phyloP scores from a whole-genome alignment of 768 basidiomycete species.

The Suillus tomentosus region DNA sequence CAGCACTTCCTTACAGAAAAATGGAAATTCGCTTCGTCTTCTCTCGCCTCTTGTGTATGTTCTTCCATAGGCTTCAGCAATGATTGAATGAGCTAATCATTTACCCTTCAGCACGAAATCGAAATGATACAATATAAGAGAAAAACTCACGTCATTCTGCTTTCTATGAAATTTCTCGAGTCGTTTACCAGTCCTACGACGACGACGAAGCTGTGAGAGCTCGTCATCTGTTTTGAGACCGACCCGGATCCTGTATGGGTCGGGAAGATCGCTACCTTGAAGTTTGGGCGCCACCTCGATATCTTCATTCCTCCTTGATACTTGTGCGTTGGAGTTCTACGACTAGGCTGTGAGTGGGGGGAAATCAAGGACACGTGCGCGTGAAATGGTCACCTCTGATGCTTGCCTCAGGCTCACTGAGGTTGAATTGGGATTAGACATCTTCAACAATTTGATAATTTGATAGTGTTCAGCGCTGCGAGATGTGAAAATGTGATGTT shows the following conservation, averaged over 20 bases:
- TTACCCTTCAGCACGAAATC: conserved; percentile 9
- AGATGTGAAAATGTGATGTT: background rate
- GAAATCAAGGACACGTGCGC: background rate
- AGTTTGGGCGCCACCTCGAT: background rate
- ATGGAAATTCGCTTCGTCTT: conserved; percentile 65
- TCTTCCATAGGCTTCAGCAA: conserved; percentile 90
- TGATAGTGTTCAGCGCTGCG: background rate
- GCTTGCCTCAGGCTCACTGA: conserved; percentile 9
- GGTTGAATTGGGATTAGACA: conserved; percentile 6
- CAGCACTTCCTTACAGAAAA: conserved; percentile 52
- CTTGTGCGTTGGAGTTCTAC: conserved; percentile 1
- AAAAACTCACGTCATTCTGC: conserved; percentile 66
- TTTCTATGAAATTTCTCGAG: conserved; percentile 66
- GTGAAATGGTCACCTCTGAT: conserved; percentile 15
- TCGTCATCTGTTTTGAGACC: conserved; percentile 64
- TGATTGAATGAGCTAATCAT: conserved; percentile 72
- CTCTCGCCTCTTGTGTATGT: conserved; percentile 80
- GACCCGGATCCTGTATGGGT: conserved; percentile 69
- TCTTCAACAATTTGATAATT: background rate
- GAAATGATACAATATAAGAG: conserved; percentile 4
- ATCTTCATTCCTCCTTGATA: background rate
- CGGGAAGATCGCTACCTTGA: conserved; percentile 37
- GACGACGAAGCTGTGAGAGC: conserved; percentile 59
- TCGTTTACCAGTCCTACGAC: conserved; percentile 58
- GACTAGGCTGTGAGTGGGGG: conserved; percentile 4